These are phyloP conservation scores for Fraxinus dipetala DNA, from an alignment of 305 asterid genomes.

Conservation along the genomic window DNA sequence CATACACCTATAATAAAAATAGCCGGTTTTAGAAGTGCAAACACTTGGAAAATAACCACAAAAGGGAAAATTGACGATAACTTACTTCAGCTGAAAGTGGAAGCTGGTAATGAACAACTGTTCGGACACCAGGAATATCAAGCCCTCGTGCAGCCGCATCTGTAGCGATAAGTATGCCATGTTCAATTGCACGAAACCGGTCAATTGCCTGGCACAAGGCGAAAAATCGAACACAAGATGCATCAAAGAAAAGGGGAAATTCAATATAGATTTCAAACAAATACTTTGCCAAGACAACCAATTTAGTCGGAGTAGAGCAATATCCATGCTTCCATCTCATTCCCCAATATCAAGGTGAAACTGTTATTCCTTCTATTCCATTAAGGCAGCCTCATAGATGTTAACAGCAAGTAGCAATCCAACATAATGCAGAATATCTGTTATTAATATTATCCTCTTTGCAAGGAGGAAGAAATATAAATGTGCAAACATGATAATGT, in stretches of 20 bases:
- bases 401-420: neutral
- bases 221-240: conserved; percentile 24
- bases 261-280: conserved; percentile 1
- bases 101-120: conserved; percentile 95
- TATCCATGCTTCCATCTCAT: conserved; percentile 2
- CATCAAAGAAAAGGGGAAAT: conserved; percentile 1
- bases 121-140: conserved; percentile 85
- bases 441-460: neutral
- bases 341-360: neutral
- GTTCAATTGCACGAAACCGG: conserved; percentile 74
- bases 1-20: conserved; percentile 62
- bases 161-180: conserved; percentile 82
- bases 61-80: conserved; percentile 18
- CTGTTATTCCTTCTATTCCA: neutral
- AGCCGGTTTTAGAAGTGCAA: conserved; percentile 16
- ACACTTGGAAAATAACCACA: neutral
- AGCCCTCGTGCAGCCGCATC: conserved; percentile 98
- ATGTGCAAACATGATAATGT: neutral
- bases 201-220: conserved; percentile 71
- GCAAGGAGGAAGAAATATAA: conserved; percentile 3
- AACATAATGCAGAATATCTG: neutral
- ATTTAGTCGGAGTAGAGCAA: neutral
- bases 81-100: conserved; percentile 92
- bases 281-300: conserved; percentile 3
- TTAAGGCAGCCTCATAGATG: neutral